Base-by-base conservation (phyloP, 169 alveolate species). In the Fabrea salina region DNA sequence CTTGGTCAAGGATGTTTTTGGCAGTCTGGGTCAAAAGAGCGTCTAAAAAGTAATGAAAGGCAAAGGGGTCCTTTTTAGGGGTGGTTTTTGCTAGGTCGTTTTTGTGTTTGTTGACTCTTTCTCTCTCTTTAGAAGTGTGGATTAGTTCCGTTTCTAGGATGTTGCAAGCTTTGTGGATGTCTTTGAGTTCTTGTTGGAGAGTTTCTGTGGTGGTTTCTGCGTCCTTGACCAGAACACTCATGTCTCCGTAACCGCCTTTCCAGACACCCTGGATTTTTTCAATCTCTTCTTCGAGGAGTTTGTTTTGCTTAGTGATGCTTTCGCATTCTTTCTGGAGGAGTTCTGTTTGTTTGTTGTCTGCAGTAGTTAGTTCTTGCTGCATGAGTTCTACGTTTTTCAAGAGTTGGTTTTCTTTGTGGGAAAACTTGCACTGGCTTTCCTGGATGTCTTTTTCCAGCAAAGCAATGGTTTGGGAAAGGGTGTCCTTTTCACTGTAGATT, bases 301-400 rank as follows among this genome's bases (percentile, higher is more conserved):
- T 16, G 39, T 33, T 61, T 8, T 22, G 54, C 25, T 30, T 35
- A 32, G 32, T 13, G 39, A 61, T 13, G 8, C 39, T 30, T 61
- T 61, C 39, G 3, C 74, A 61, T 61, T 61, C 74, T 33, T 61
- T n/a, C 13, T 22, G 54, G 0, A 61, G 50, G n/a, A 16, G n/a
- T 37, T 61, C 74, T n/a, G 39, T 51, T 35, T 61, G 16, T 30
- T 61, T 25, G 13, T 22, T 61, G 11, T 61, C 74, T 16, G 32
- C 39, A 1, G 32, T 32, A 61, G n/a, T 25, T n/a, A 61, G 19
- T 37, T 35, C n/a, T 32, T 61, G 41, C 1, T 61, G 16, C 16
- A 30, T 16, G 11, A 8, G 22, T 8, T 22, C 8, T 33, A 61
- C n/a, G 2, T 61, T 51, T n/a, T 25, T n/a, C 16, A 13, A 35